A percentile compares a stretch with the other conserved stretches of the same genome.
phyloP scores from a whole-genome alignment of 1,284 basidiomycete species.

The Apiotrichum montevideense region DNA sequence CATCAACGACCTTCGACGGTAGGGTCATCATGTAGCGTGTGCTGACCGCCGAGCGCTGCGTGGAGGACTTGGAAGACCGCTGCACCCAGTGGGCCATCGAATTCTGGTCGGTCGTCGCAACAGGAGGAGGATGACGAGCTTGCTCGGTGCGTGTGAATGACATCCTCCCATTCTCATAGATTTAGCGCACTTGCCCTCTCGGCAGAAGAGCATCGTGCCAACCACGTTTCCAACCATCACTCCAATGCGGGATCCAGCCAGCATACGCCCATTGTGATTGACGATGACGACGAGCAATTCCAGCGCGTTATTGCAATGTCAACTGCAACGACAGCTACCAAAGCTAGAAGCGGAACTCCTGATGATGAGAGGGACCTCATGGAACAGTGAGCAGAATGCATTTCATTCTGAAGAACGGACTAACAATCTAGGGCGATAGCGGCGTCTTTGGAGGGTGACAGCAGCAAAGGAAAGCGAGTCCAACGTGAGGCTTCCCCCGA shows the following conservation, averaged over 20 bases:
- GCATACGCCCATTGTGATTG: conserved; percentile 7
- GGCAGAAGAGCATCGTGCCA: conserved; percentile 16
- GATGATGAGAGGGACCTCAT: conserved; percentile 37
- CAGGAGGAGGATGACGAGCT: conserved; percentile 32
- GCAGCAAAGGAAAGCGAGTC: neutral
- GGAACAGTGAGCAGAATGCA: conserved; percentile 26
- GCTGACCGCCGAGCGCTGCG: conserved; percentile 24
- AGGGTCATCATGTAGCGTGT: neutral
- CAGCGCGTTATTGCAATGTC: conserved; percentile 18
- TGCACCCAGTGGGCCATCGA: conserved; percentile 13
- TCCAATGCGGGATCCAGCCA: neutral
- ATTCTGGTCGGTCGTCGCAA: neutral
- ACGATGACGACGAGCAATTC: conserved; percentile 35
- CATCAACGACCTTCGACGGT: conserved; percentile 29
- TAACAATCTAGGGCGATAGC: conserved; percentile 27
- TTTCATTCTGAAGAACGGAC: neutral
- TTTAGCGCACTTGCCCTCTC: conserved; percentile 27
- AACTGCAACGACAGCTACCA: conserved; percentile 6
- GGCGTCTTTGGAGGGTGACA: conserved; percentile 21
- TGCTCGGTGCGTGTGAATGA: conserved; percentile 20
- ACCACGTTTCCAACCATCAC: neutral
- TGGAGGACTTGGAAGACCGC: conserved; percentile 37
- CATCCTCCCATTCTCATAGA: neutral
- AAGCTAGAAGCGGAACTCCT: conserved; percentile 29
- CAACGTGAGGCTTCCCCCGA: conserved; percentile 12